phyloP scores from a whole-genome alignment of 2,329 filamentous ascomycete genomes.

The Diaporthe longicolla region DNA sequence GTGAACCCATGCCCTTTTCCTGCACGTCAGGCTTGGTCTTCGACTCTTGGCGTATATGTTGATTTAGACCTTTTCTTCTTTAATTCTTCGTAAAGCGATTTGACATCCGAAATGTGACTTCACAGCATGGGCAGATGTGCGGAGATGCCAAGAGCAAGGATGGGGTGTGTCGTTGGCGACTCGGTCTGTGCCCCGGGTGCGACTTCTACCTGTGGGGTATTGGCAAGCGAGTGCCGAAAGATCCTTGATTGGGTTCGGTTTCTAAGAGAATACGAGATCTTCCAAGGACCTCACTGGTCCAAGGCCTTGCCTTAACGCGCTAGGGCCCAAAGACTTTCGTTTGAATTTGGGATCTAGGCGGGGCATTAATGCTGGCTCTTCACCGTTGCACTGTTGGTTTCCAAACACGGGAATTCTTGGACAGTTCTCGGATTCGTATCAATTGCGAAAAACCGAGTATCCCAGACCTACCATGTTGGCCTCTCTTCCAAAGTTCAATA shows the following conservation, averaged over 20 bases:
- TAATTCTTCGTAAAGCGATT: no score
- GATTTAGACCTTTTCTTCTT: no score
- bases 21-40: no score
- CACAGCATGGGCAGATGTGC: background rate
- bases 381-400: background rate
- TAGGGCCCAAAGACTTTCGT: background rate
- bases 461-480: background rate
- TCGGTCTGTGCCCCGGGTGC: background rate
- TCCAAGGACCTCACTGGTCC: background rate
- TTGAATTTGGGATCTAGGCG: background rate
- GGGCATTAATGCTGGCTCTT: slow-evolving; percentile 4
- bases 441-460: slow-evolving; percentile 8
- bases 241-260: background rate
- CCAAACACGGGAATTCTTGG: slow-evolving; percentile 1
- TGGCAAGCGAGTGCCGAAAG: background rate
- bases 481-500: background rate
- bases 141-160: background rate
- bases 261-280: background rate
- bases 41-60: no score
- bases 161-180: background rate
- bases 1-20: no score
- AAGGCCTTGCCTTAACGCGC: background rate
- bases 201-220: background rate
- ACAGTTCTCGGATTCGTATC: slow-evolving; percentile 5
- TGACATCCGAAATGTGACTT: no score